phyloP scores from a whole-genome alignment of 2,329 filamentous ascomycete species.

The Ilyonectria destructans region DNA sequence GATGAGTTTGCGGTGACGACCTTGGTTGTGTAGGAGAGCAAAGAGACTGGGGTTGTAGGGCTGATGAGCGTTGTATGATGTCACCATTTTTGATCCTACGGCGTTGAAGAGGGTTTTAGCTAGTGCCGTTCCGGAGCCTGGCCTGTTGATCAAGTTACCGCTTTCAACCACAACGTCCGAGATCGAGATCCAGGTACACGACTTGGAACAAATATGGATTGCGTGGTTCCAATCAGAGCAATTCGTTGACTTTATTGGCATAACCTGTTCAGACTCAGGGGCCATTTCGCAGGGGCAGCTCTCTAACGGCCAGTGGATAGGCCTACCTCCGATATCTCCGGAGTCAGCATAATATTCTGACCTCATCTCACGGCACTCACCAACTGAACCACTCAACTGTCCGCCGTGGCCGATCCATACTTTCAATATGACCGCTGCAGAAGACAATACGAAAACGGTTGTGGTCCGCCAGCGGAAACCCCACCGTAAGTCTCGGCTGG shows the following conservation, averaged over 20 bases:
- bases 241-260: background rate
- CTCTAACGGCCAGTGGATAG: background rate
- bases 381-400: background rate
- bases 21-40: background rate
- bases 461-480: constrained; percentile 51
- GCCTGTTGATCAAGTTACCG: constrained; percentile 8
- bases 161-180: constrained; percentile 15
- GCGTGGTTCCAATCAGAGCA: background rate
- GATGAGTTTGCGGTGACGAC: constrained; percentile 9
- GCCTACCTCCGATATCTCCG: background rate
- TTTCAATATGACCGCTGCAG: constrained; percentile 27
- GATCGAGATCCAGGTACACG: background rate
- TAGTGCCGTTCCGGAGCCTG: background rate
- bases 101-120: background rate
- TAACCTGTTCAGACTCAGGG: background rate
- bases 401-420: background rate
- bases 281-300: background rate
- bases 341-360: background rate
- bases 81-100: constrained; percentile 16
- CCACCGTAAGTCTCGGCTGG: constrained; percentile 69
- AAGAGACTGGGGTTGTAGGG: constrained; percentile 22
- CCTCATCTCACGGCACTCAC: background rate
- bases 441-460: constrained; percentile 13
- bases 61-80: constrained; percentile 31
- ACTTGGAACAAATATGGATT: background rate